These are phyloP conservation scores for Saccharum hybrid DNA, from an alignment of 202 grass and related monocot species.

Conservation along the genomic window DNA sequence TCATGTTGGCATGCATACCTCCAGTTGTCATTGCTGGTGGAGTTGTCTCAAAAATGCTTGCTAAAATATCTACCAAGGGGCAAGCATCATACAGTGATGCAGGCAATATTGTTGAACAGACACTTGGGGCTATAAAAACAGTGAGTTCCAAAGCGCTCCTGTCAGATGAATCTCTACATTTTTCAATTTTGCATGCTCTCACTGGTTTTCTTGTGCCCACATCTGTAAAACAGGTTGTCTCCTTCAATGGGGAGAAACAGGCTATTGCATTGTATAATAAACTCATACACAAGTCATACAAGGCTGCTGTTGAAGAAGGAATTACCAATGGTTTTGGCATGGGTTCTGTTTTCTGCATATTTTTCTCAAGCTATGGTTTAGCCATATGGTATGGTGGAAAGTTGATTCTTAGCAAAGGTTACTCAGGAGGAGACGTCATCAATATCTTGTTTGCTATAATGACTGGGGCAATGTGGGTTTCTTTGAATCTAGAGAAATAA, in stretches of 20 bases:
- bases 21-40: slow-evolving; percentile 57
- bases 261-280: slow-evolving; percentile 68
- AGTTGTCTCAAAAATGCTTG: slow-evolving; percentile 56
- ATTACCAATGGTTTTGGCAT: slow-evolving; percentile 70
- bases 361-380: slow-evolving; percentile 83
- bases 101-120: slow-evolving; percentile 77
- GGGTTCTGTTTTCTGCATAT: slow-evolving; percentile 64
- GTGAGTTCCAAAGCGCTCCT: slow-evolving; percentile 44
- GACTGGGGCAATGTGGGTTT: slow-evolving; percentile 83
- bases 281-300: slow-evolving; percentile 60
- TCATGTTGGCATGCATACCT: slow-evolving; percentile 78
- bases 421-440: slow-evolving; percentile 69
- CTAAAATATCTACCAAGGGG: slow-evolving; percentile 67
- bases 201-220: slow-evolving; percentile 29
- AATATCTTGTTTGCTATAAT: slow-evolving; percentile 72
- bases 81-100: slow-evolving; percentile 64
- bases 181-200: slow-evolving; percentile 14
- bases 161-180: background rate
- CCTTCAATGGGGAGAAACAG: slow-evolving; percentile 83
- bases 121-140: slow-evolving; percentile 74
- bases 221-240: slow-evolving; percentile 64
- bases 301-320: slow-evolving; percentile 70
- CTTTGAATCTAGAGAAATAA: slow-evolving; percentile 15
- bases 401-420: slow-evolving; percentile 69
- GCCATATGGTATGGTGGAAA: slow-evolving; percentile 82